Percentiles rank a stretch among this genome's conserved stretches.
Evolutionary conservation across 1,284 basidiomycete species (phyloP).

Genomic region (Naganishia sp.): DNA sequence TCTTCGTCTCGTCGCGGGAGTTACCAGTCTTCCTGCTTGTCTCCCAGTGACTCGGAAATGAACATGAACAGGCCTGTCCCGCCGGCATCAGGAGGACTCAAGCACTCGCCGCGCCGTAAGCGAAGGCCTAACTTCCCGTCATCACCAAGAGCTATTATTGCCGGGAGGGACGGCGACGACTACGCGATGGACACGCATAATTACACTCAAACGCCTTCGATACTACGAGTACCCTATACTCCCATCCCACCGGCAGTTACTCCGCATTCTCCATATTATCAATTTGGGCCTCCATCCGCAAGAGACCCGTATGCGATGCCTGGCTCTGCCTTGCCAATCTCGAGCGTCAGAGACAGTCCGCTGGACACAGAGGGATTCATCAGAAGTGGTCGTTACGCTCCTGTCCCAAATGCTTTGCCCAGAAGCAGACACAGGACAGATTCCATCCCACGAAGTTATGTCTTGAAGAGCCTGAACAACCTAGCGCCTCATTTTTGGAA

Average conservation of each 20-base stretch:
- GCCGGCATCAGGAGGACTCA: neutral
- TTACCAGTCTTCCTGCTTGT: neutral
- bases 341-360: slow-evolving; percentile 10
- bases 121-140: slow-evolving; percentile 15
- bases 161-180: neutral
- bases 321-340: neutral
- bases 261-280: neutral
- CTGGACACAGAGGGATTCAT: neutral
- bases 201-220: slow-evolving; percentile 21
- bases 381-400: neutral
- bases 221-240: slow-evolving; percentile 20
- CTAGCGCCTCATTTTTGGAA: slow-evolving; percentile 47
- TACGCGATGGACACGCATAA: slow-evolving; percentile 3
- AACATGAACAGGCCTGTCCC: neutral
- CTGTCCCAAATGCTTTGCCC: neutral
- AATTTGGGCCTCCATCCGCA: slow-evolving; percentile 2
- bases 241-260: slow-evolving; percentile 1
- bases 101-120: slow-evolving; percentile 15
- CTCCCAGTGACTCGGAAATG: neutral
- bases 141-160: slow-evolving; percentile 4
- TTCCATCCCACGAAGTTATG: slow-evolving; percentile 42
- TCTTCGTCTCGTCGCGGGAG: slow-evolving; percentile 1
- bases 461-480: slow-evolving; percentile 44
- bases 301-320: neutral
- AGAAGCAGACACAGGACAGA: slow-evolving; percentile 2